Percentiles rank a stretch among this genome's conserved stretches.
These are phyloP conservation scores for Daedalea quercina DNA, from an alignment of 768 basidiomycete species.

Conservation along the genomic window DNA sequence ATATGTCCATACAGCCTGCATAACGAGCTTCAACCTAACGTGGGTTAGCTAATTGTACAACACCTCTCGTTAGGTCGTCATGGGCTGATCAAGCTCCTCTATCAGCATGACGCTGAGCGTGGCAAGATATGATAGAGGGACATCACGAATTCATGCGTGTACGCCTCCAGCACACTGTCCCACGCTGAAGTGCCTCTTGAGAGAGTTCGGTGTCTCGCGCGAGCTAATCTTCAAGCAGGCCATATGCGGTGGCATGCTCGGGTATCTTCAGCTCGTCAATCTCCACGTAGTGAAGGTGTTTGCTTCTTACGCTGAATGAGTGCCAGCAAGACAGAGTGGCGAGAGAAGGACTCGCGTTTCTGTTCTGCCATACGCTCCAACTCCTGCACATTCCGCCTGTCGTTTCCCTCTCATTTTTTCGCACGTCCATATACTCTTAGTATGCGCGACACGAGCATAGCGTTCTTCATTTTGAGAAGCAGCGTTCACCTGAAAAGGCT, in stretches of 20 bases:
- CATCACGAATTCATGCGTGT: too few species aligned
- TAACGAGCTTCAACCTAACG: constrained; percentile 79
- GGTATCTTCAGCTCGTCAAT: constrained; percentile 94
- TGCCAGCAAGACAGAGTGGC: not conserved
- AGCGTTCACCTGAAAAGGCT: too few species aligned
- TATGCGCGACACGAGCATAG: too few species aligned
- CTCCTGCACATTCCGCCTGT: too few species aligned
- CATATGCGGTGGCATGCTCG: constrained; percentile 89
- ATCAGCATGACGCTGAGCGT: constrained; percentile 91
- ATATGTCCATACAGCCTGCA: constrained; percentile 96
- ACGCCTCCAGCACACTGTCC: constrained; percentile 58
- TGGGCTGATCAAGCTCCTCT: constrained; percentile 96
- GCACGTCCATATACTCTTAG: too few species aligned
- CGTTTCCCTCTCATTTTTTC: too few species aligned
- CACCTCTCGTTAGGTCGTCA: constrained; percentile 95
- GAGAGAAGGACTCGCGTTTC: constrained; percentile 41
- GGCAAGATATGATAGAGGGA: too few species aligned
- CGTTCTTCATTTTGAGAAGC: too few species aligned
- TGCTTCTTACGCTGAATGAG: constrained; percentile 55
- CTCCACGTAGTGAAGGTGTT: constrained; percentile 96
- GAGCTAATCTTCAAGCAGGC: constrained; percentile 67
- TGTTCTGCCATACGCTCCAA: constrained; percentile 83
- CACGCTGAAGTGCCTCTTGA: constrained; percentile 72
- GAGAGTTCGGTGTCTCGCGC: constrained; percentile 76
- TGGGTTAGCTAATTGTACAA: constrained; percentile 99